These are phyloP conservation scores for Pseudogymnoascus sp. DNA, from an alignment of 2,329 filamentous ascomycete species.

Conservation along the genomic window DNA sequence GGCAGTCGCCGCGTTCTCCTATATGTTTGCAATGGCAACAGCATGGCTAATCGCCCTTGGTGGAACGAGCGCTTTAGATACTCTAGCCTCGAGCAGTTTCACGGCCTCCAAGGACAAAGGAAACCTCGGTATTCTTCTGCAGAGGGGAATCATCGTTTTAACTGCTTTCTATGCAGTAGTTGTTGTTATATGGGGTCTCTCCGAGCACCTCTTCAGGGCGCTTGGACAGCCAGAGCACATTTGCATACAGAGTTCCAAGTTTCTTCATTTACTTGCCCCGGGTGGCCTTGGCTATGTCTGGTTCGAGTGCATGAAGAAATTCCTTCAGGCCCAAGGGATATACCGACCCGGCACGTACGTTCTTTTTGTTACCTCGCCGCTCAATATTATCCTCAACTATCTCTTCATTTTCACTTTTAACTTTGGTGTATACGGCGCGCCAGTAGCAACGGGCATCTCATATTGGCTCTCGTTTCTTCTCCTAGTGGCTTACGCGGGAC, in stretches of 20 bases:
- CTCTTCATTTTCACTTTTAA: constrained; percentile 67
- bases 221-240: constrained; percentile 76
- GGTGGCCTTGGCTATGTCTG: constrained; percentile 82
- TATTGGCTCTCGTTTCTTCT: constrained; percentile 82
- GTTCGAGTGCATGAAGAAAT: constrained; percentile 83
- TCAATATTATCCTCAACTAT: constrained; percentile 76
- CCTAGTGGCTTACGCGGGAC: constrained; percentile 65
- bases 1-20: constrained; percentile 76
- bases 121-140: constrained; percentile 71
- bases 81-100: constrained; percentile 73
- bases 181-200: constrained; percentile 66
- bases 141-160: constrained; percentile 68
- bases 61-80: constrained; percentile 80
- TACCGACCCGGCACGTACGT: constrained; percentile 77
- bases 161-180: constrained; percentile 67
- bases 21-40: constrained; percentile 90
- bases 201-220: constrained; percentile 64
- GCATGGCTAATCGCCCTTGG: constrained; percentile 82
- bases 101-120: constrained; percentile 74
- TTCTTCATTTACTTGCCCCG: constrained; percentile 67
- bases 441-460: constrained; percentile 73
- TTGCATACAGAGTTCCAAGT: constrained; percentile 64
- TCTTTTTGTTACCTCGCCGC: constrained; percentile 71
- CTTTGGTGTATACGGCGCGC: constrained; percentile 70
- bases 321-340: constrained; percentile 77